Conservation (phyloP, 1,139 yeast genomes). For the Pneumocystis carinii region DNA sequence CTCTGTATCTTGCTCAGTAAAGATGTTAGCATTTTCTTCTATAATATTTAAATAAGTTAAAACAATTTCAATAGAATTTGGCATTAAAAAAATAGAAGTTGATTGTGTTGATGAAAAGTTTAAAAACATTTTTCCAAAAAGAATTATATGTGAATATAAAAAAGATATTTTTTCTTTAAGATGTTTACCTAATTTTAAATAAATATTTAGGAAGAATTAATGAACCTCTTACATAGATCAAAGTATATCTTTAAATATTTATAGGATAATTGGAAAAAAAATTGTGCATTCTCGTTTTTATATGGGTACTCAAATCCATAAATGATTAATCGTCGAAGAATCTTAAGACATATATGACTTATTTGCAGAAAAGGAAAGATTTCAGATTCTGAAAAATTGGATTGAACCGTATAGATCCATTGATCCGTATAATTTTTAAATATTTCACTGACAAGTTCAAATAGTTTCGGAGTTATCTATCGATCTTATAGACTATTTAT, state of each 20-base stretch:
- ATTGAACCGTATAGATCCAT: slow-evolving; percentile 34
- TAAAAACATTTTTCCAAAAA: slow-evolving; percentile 61
- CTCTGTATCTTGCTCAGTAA: slow-evolving; percentile 36
- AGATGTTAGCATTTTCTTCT: slow-evolving; percentile 45
- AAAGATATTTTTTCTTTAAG: background rate
- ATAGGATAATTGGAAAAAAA: slow-evolving; percentile 43
- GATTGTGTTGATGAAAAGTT: slow-evolving; percentile 45
- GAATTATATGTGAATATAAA: slow-evolving; percentile 36
- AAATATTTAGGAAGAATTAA: slow-evolving; percentile 9
- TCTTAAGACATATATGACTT: slow-evolving; percentile 45
- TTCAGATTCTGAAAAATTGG: background rate
- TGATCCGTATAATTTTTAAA: slow-evolving; percentile 45
- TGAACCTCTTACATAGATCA: slow-evolving; percentile 36
- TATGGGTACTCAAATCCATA: slow-evolving; percentile 66
- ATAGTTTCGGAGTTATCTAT: slow-evolving; percentile 35
- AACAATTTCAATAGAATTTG: slow-evolving; percentile 46
- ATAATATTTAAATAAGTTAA: slow-evolving; percentile 43
- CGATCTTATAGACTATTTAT: background rate
- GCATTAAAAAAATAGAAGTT: slow-evolving; percentile 54
- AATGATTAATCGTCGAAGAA: slow-evolving; percentile 53
- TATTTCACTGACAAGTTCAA: slow-evolving; percentile 43
- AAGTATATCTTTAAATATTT: slow-evolving; percentile 48
- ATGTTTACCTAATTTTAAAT: background rate
- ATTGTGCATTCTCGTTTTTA: slow-evolving; percentile 40
- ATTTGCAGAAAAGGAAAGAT: background rate